These are phyloP conservation scores for Dysphania ambrosioides DNA, from an alignment of 148 eudicot genomes.

Conservation along the genomic window DNA sequence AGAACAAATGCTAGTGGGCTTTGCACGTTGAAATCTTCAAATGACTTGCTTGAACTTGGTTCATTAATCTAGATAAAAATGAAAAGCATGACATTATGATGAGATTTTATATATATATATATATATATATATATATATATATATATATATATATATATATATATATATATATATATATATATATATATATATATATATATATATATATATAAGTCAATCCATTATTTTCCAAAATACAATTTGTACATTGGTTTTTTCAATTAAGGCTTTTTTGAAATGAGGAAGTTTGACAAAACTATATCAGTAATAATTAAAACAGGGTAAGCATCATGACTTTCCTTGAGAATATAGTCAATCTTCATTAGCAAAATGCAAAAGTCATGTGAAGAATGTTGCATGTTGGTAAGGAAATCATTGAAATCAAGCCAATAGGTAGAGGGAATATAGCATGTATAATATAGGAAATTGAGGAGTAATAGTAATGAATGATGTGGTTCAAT, in stretches of 20 bases:
- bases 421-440: background rate
- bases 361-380: conserved; percentile 8
- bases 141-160: too few species aligned
- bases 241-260: too few species aligned
- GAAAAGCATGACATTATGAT: background rate
- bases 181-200: too few species aligned
- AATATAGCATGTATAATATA: background rate
- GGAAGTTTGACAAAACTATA: background rate
- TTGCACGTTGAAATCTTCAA: too few species aligned
- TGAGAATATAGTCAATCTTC: background rate
- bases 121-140: too few species aligned
- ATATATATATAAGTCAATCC: too few species aligned
- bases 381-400: background rate
- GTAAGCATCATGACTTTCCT: background rate
- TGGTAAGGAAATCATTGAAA: background rate
- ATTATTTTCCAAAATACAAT: too few species aligned
- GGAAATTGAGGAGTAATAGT: background rate
- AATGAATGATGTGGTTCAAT: conserved; percentile 16
- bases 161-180: too few species aligned
- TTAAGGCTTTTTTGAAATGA: background rate
- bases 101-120: background rate
- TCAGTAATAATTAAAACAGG: background rate
- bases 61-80: too few species aligned
- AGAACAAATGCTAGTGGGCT: too few species aligned
- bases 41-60: too few species aligned